Evolutionary conservation across 352 stramenopile species (phyloP).

Genomic region (Phytophthora melonis): DNA sequence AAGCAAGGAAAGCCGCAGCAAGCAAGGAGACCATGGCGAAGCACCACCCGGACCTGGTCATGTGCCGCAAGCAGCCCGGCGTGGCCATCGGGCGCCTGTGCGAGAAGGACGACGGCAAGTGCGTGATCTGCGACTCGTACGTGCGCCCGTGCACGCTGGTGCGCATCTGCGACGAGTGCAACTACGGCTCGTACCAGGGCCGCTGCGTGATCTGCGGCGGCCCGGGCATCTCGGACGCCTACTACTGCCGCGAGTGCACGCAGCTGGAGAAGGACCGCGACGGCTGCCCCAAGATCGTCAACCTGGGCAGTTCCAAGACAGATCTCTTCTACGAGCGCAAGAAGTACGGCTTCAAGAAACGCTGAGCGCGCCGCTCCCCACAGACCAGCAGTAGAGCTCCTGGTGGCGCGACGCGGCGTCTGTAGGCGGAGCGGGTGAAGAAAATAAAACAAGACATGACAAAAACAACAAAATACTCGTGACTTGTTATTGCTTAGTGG

Average conservation of each 20-base stretch:
- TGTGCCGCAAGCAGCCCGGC: slow-evolving; percentile 99
- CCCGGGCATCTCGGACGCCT: slow-evolving; percentile 98
- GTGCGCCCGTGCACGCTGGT: slow-evolving; percentile 98
- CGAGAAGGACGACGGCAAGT: slow-evolving; percentile 99
- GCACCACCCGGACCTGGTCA: slow-evolving; percentile 99
- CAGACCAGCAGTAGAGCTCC: slow-evolving; percentile 1
- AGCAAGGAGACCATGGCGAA: slow-evolving; percentile 93
- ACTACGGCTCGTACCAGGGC: slow-evolving; percentile 98
- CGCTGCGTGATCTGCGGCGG: slow-evolving; percentile 98
- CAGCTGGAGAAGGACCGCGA: slow-evolving; percentile 97
- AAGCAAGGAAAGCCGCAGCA: background rate
- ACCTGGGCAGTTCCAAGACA: slow-evolving; percentile 94
- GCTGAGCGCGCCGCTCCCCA: slow-evolving; percentile 51
- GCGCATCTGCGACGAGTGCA: slow-evolving; percentile 99
- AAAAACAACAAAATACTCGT: slow-evolving; percentile 3
- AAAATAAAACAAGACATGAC: slow-evolving; percentile 24
- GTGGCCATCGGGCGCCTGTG: slow-evolving; percentile 97
- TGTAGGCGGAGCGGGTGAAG: slow-evolving; percentile 33
- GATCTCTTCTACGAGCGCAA: slow-evolving; percentile 99
- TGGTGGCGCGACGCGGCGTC: slow-evolving; percentile 3
- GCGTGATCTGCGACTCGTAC: slow-evolving; percentile 99
- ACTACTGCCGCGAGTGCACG: slow-evolving; percentile 99
- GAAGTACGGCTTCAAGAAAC: slow-evolving; percentile 96
- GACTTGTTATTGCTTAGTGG: slow-evolving; percentile 4
- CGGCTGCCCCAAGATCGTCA: slow-evolving; percentile 99